Percentiles rank a stretch among this genome's conserved stretches.
These are phyloP conservation scores for Glycine soja DNA, from an alignment of 306 rosid species.

Conservation along the genomic window DNA sequence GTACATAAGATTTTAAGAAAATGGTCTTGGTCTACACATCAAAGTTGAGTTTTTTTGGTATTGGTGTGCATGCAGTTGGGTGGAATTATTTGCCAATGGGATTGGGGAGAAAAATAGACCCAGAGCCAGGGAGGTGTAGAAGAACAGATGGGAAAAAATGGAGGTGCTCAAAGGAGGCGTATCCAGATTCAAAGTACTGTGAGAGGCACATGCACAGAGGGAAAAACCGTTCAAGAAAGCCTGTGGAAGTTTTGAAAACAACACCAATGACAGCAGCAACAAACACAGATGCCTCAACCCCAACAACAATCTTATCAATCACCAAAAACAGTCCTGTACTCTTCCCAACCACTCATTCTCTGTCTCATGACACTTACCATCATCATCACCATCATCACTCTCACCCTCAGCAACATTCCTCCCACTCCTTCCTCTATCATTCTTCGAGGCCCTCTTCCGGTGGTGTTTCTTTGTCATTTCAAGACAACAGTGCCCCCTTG, in stretches of 20 bases:
- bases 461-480: constrained; percentile 58
- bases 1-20: too few species aligned
- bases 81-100: constrained; percentile 97
- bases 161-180: constrained; percentile 98
- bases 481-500: constrained; percentile 66
- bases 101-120: constrained; percentile 89
- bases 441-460: constrained; percentile 57
- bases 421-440: constrained; percentile 56
- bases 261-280: constrained; percentile 38
- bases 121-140: constrained; percentile 98
- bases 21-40: too few species aligned
- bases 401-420: constrained; percentile 36
- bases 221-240: constrained; percentile 99
- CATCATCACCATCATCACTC: constrained; percentile 21
- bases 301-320: constrained; percentile 56
- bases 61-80: constrained; percentile 66
- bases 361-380: constrained; percentile 52
- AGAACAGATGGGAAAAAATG: constrained; percentile 98
- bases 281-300: constrained; percentile 46
- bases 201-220: constrained; percentile 99
- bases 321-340: constrained; percentile 52
- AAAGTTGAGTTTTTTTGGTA: not conserved
- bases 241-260: constrained; percentile 85
- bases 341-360: constrained; percentile 55
- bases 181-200: constrained; percentile 92